Conservation (phyloP, 108 stramenopile species). For the Licmophora abbreviata region DNA sequence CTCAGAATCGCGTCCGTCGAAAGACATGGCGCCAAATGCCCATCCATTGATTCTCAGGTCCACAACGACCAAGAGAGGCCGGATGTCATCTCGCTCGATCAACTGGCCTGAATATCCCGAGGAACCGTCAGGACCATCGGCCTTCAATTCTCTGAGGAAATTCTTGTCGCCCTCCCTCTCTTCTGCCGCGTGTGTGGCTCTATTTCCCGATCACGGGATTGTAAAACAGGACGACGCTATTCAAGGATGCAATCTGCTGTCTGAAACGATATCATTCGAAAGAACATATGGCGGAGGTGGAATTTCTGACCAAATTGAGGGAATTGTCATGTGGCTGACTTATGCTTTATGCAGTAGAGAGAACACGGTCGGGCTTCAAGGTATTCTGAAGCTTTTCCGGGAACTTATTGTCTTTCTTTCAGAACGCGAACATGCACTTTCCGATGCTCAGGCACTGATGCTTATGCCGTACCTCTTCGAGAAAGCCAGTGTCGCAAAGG, state of each 20-base stretch:
- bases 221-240: slow-evolving; percentile 69
- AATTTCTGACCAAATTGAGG: slow-evolving; percentile 52
- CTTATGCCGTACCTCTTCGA: slow-evolving; percentile 72
- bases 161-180: slow-evolving; percentile 54
- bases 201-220: slow-evolving; percentile 67
- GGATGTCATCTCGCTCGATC: slow-evolving; percentile 10
- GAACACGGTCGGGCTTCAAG: slow-evolving; percentile 59
- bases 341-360: slow-evolving; percentile 65
- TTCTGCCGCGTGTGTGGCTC: slow-evolving; percentile 18
- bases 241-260: slow-evolving; percentile 53
- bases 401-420: slow-evolving; percentile 33
- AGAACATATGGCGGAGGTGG: slow-evolving; percentile 21
- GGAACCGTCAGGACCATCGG: slow-evolving; percentile 35
- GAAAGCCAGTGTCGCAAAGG: slow-evolving; percentile 69
- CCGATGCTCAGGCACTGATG: slow-evolving; percentile 47
- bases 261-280: slow-evolving; percentile 44
- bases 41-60: too few species aligned
- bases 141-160: slow-evolving; percentile 40
- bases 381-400: slow-evolving; percentile 22
- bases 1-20: too few species aligned
- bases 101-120: slow-evolving; percentile 83
- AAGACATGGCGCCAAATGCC: too few species aligned
- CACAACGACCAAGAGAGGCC: slow-evolving; percentile 12
- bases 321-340: slow-evolving; percentile 68
- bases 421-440: slow-evolving; percentile 36